Evolutionary conservation across 257 asterid species (phyloP).

Genomic region (Nicotiana undulata): DNA sequence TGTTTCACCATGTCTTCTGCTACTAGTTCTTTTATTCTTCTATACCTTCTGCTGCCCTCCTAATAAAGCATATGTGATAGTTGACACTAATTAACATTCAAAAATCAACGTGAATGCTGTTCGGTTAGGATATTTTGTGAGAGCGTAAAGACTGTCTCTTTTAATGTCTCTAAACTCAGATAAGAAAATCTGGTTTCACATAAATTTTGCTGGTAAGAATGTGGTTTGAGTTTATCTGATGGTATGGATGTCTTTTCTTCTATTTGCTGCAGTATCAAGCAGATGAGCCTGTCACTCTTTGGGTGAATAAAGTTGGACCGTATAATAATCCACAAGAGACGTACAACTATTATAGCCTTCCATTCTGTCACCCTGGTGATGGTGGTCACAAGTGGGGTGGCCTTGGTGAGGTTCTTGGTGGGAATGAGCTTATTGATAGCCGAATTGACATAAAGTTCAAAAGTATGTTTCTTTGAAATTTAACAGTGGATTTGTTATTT

Average conservation of each 20-base stretch:
- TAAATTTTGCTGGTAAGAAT: not conserved
- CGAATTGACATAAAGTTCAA: slow-evolving; percentile 59
- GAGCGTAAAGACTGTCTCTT: not conserved
- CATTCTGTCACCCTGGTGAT: slow-evolving; percentile 52
- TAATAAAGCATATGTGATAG: not conserved
- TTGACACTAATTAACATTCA: not conserved
- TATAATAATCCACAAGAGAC: slow-evolving; percentile 82
- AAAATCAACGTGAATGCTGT: not conserved
- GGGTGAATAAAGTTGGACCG: slow-evolving; percentile 80
- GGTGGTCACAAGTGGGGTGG: slow-evolving; percentile 61
- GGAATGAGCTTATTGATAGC: slow-evolving; percentile 70
- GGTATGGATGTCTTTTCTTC: not conserved
- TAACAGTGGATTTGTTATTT: not conserved
- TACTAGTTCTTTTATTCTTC: not conserved
- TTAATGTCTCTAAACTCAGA: not conserved
- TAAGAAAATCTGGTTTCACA: not conserved
- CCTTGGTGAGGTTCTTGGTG: slow-evolving; percentile 70
- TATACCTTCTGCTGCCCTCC: not conserved
- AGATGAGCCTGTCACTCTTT: slow-evolving; percentile 45
- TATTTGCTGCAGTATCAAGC: slow-evolving; percentile 47
- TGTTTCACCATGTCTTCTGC: not conserved
- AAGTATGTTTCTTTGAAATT: slow-evolving; percentile 29
- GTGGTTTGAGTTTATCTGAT: not conserved
- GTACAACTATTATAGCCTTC: slow-evolving; percentile 68
- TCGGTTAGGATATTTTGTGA: not conserved